phyloP scores from a whole-genome alignment of 345 rosid species.

The Psidium guajava region DNA sequence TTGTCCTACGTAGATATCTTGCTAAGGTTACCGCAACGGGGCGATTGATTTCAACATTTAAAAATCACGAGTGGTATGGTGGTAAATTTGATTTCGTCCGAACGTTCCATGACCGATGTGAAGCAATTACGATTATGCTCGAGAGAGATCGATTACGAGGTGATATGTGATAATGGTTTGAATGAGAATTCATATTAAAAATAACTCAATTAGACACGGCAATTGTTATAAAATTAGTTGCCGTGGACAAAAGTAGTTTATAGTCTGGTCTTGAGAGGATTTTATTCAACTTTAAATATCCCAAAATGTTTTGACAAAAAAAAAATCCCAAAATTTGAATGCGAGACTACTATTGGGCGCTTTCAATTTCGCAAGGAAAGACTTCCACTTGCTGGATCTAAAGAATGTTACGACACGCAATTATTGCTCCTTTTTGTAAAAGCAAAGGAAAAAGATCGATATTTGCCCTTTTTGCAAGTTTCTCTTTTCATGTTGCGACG shows the following conservation, averaged over 20 bases:
- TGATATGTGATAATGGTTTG: not conserved
- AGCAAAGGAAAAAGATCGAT: not conserved
- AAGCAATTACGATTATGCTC: not conserved
- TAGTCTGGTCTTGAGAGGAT: not conserved
- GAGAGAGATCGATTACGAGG: not conserved
- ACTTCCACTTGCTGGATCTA: not conserved
- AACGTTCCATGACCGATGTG: rapidly evolving
- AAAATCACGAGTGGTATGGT: not conserved
- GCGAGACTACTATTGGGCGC: not conserved
- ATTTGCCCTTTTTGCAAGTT: not conserved
- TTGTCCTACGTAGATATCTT: not conserved
- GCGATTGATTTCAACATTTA: not conserved
- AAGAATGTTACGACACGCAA: not conserved
- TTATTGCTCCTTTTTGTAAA: not conserved
- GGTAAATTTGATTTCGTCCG: rapidly evolving
- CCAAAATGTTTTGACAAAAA: not conserved
- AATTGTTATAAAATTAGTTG: not conserved
- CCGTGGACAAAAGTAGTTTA: not conserved
- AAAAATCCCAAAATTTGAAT: no score
- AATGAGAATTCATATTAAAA: not conserved
- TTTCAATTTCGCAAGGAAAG: not conserved
- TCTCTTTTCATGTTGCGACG: not conserved
- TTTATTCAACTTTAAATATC: not conserved
- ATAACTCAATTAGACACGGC: not conserved
- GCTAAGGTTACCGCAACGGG: not conserved